A percentile compares a stretch with the other conserved stretches of the same genome.
These are phyloP conservation scores for Isabelozyma gotoi DNA, from an alignment of 805 yeast genomes.

Conservation along the genomic window DNA sequence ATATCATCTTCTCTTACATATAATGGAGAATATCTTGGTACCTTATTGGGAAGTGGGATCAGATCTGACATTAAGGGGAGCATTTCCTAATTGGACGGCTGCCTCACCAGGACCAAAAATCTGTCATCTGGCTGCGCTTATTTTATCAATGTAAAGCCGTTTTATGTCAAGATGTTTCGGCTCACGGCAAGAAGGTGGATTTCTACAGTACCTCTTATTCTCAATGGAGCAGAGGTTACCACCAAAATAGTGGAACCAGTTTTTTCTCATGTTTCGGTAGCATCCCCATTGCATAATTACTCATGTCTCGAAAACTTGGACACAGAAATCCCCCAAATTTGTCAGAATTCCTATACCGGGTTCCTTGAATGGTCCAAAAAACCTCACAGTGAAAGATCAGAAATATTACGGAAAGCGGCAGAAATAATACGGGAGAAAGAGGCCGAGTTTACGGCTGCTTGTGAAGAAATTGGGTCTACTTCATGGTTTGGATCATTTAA, in stretches of 20 bases:
- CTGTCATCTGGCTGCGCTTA: too few species aligned
- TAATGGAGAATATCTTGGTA: too few species aligned
- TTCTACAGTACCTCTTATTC: slow-evolving; percentile 11
- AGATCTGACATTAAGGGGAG: too few species aligned
- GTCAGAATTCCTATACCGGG: slow-evolving; percentile 21
- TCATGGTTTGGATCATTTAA: slow-evolving; percentile 36
- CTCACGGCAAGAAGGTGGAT: neutral
- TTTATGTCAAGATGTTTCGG: neutral
- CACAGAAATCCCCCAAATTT: slow-evolving; percentile 10
- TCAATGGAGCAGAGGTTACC: slow-evolving; percentile 11
- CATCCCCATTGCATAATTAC: slow-evolving; percentile 2
- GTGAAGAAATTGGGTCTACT: slow-evolving; percentile 34
- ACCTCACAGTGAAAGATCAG: slow-evolving; percentile 13
- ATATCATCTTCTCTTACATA: too few species aligned
- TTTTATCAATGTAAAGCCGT: too few species aligned
- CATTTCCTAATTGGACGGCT: too few species aligned
- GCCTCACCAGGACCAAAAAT: too few species aligned
- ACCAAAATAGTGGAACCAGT: slow-evolving; percentile 7
- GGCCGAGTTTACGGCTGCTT: slow-evolving; percentile 13
- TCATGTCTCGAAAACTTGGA: slow-evolving; percentile 3
- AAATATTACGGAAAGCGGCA: slow-evolving; percentile 18
- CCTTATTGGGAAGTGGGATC: too few species aligned
- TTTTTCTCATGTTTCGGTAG: slow-evolving; percentile 3
- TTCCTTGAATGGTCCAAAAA: slow-evolving; percentile 23
- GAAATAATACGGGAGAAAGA: slow-evolving; percentile 11